Base-by-base conservation (phyloP, 495 filamentous ascomycete genomes). In the Parmelia sp. region DNA sequence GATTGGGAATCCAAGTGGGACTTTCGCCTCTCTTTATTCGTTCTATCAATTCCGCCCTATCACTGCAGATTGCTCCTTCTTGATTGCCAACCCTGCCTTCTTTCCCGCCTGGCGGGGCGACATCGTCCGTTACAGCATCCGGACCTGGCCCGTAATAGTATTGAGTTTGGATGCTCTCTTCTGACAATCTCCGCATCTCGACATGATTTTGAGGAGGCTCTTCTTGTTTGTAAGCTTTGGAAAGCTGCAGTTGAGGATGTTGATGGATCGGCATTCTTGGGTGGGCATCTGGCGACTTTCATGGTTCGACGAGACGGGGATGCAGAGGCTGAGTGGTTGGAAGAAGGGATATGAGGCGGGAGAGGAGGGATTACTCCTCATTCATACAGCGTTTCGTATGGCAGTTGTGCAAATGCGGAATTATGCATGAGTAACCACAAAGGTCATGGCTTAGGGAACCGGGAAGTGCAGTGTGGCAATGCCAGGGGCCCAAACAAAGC, bases 31-130 rank as follows among this genome's bases (percentile, higher is more conserved):
- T 83, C 77, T 97, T 97, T 67, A 96, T 82, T 66, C 88, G 81
- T 74, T 90, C 84, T 65, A 97, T 96, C 66, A 96, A 80, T 74
- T 92, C 86, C 58, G 84, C 86, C 66, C 93, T 83, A 70, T 90
- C 83, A 63, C 73, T 70, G 67, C 73, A 72, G 23, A 73, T 36
- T 29, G 56, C 66, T 53, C 61, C 57, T 49, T 44, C 62, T 5
- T 63, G 39, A 14, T 42, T 55, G 31, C 33, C 19, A 21, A 42
- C 25, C 27, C n/a, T 57, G 42, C 40, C 15, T 15, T 33, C 57
- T 33, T 31, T 55, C 17, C 49, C 14, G 29, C 61, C 23, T 31
- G 42, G 63, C 25, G 15, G 31, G 15, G 57, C 17, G n/a, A 14
- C 45, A 35, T 64, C 47, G 23, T 53, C 60, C 60, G 56, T 59